Evolutionary conservation across 1,139 yeast species (phyloP).

Genomic region (Geotrichum candidum): DNA sequence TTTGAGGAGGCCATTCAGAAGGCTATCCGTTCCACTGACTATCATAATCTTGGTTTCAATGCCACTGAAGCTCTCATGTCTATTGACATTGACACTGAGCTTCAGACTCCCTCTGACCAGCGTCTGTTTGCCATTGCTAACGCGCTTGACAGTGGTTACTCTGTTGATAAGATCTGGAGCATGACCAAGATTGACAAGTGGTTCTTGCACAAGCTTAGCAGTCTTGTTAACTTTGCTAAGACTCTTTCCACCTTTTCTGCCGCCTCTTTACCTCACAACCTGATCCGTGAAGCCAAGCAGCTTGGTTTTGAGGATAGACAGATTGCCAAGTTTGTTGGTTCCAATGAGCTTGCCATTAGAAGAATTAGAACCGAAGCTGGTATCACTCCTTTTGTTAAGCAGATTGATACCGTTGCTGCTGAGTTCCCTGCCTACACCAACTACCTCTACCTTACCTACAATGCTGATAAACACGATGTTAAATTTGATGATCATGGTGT

Average conservation of each 20-base stretch:
- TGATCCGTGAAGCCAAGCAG: slow-evolving; percentile 83
- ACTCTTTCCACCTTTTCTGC: slow-evolving; percentile 54
- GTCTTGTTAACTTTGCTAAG: slow-evolving; percentile 64
- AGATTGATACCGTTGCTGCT: slow-evolving; percentile 95
- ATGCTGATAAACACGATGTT: slow-evolving; percentile 82
- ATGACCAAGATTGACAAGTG: slow-evolving; percentile 90
- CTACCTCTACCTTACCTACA: slow-evolving; percentile 92
- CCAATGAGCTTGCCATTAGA: slow-evolving; percentile 75
- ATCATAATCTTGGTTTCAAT: slow-evolving; percentile 90
- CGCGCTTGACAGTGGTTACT: slow-evolving; percentile 74
- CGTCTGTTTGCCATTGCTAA: slow-evolving; percentile 95
- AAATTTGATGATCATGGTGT: slow-evolving; percentile 85
- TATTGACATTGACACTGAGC: slow-evolving; percentile 81
- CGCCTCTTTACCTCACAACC: slow-evolving; percentile 50
- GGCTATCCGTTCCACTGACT: slow-evolving; percentile 94
- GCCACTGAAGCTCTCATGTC: slow-evolving; percentile 82
- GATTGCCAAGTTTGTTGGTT: slow-evolving; percentile 68
- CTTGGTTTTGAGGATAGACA: slow-evolving; percentile 94
- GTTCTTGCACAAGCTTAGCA: slow-evolving; percentile 83
- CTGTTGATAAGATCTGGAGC: slow-evolving; percentile 88
- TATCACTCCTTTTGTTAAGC: slow-evolving; percentile 88
- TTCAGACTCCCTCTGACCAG: slow-evolving; percentile 94
- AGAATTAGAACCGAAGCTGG: slow-evolving; percentile 39
- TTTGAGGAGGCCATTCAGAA: slow-evolving; percentile 97
- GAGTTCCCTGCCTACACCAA: slow-evolving; percentile 98